Evolutionary conservation across 768 basidiomycete species (phyloP), one percentile per base, ranked within the genome.

Genomic region (Hericium rajendrae): DNA sequence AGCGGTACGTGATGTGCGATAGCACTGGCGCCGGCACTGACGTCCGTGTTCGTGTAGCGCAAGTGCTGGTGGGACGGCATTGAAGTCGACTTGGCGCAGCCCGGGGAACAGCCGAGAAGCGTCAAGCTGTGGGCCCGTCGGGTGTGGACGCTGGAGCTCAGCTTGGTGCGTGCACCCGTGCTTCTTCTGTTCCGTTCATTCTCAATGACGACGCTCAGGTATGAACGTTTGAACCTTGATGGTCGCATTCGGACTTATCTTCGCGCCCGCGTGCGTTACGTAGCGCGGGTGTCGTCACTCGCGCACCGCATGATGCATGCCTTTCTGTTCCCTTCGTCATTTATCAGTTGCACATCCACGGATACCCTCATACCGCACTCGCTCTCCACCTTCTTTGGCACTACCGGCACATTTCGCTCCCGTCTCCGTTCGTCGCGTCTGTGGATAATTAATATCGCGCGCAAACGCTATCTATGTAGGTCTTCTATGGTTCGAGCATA

Each of bases 1-100:
- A 48, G 97, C 97, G n/a, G 95, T 97, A 72, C 63, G 93, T 83
- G 16, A 39, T 59, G 9, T 32, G 32, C 32, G 32, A 32, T 32
- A 6, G 32, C 32, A 32, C 32, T 32, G 32, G 32, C 32, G 32
- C 32, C 32, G 32, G 32, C 8, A 32, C 32, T 32, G 32, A 32
- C 32, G 32, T 32, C 32, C 32, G 32, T 32, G 1, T 32, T 8
- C 32, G 28, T 32, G 0, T 62, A 97, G 94, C 79, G 97, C 43
- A 98, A 99, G 75, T 98, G 95, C 73, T 99, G 97, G 97, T 99
- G 97, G 97, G 97, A 99, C 65, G 95, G 95, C 11, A 77, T 94
- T 40, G 93, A 95, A 62, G 84, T 95, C 18, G 90, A 97, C 55
- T 68, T 97, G 46, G 82, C 87, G 8, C 76, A 78, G 4, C 68